Conservation (phyloP, 306 rosid species). For the Abrus precatorius region DNA sequence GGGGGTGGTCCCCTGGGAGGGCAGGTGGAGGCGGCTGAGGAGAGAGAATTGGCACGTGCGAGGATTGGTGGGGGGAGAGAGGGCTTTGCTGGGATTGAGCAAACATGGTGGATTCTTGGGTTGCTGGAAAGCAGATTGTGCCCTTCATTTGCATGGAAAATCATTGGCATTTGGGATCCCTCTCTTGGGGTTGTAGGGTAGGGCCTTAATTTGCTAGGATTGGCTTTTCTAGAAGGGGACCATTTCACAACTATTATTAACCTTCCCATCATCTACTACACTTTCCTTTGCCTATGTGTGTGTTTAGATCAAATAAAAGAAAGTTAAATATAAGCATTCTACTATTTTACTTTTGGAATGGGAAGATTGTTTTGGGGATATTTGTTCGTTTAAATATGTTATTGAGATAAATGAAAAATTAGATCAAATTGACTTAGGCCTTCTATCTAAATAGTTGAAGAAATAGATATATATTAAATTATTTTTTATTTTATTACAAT, state of each 20-base stretch:
- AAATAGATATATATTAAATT: no score
- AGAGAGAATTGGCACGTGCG: slow-evolving; percentile 41
- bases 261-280: neutral
- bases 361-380: neutral
- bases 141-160: slow-evolving; percentile 46
- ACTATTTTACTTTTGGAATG: neutral
- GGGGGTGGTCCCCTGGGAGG: slow-evolving; percentile 49
- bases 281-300: neutral
- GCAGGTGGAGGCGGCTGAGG: slow-evolving; percentile 55
- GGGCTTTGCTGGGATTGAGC: slow-evolving; percentile 56
- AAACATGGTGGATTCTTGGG: slow-evolving; percentile 62
- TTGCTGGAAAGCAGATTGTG: slow-evolving; percentile 58
- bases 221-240: slow-evolving; percentile 10
- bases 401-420: neutral
- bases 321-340: neutral
- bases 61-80: neutral
- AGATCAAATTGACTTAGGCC: neutral
- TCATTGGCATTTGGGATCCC: slow-evolving; percentile 47
- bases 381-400: neutral
- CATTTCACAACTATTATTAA: slow-evolving; percentile 27
- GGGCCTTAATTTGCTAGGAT: neutral
- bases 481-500: neutral
- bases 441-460: no score
- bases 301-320: neutral
- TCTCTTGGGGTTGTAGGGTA: neutral